These are phyloP conservation scores for Quercus berberidifolia DNA, from an alignment of 306 rosid genomes.

Conservation along the genomic window DNA sequence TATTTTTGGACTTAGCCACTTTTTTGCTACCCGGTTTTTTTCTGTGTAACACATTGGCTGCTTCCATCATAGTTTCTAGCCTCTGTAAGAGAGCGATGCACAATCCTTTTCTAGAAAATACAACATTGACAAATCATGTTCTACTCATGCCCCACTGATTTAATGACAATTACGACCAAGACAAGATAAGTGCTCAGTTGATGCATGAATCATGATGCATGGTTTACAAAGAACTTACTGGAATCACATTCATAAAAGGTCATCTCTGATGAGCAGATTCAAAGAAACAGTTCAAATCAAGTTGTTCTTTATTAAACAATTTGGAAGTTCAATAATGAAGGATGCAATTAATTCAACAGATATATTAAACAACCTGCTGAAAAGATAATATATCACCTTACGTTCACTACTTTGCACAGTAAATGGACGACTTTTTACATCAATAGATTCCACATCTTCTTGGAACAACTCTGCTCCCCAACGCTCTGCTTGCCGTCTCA, in stretches of 20 bases:
- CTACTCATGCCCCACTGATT: neutral
- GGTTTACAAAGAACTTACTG: neutral
- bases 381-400: constrained; percentile 61
- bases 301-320: neutral
- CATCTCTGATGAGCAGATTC: neutral
- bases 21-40: too few relatives aligned
- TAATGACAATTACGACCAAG: neutral
- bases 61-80: too few relatives aligned
- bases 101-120: neutral
- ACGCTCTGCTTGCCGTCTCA: constrained; percentile 74
- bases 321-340: constrained; percentile 4
- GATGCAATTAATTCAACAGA: neutral
- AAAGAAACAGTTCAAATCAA: neutral
- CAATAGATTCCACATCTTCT: constrained; percentile 84
- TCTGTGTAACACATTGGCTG: too few relatives aligned
- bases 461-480: constrained; percentile 96
- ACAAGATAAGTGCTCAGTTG: neutral
- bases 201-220: neutral
- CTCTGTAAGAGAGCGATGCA: too few relatives aligned
- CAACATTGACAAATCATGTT: neutral
- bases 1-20: too few relatives aligned
- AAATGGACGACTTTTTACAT: constrained; percentile 72
- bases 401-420: constrained; percentile 90
- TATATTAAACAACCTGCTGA: constrained; percentile 14
- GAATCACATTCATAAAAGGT: neutral